Percentiles rank a stretch among this genome's conserved stretches.
These are phyloP conservation scores for Rhodosporidiobolus sp. DNA, from an alignment of 768 basidiomycete species.

Conservation along the genomic window DNA sequence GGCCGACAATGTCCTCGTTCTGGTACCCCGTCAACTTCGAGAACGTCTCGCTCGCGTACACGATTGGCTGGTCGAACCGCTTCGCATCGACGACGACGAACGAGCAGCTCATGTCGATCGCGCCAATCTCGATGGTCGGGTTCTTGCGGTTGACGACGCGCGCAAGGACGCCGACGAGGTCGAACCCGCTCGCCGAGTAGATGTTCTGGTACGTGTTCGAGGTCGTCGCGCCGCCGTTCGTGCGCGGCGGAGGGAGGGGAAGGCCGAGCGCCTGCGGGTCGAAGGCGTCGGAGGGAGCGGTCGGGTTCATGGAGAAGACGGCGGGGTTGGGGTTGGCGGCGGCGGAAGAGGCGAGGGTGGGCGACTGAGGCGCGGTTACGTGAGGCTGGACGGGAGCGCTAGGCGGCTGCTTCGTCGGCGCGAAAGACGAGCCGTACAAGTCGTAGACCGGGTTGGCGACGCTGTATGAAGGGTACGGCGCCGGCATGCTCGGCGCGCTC, in stretches of 20 bases:
- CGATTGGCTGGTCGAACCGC: conserved; percentile 75
- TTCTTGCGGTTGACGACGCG: conserved; percentile 70
- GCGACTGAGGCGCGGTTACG: no score
- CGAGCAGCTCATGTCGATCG: conserved; percentile 86
- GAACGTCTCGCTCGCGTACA: conserved; percentile 86
- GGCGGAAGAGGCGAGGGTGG: no score
- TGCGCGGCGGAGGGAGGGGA: conserved; percentile 5
- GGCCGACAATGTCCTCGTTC: conserved; percentile 67
- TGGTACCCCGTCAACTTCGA: conserved; percentile 54
- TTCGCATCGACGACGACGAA: conserved; percentile 86
- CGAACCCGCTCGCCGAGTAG: conserved; percentile 88
- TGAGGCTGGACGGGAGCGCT: no score
- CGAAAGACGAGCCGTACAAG: conserved; percentile 39
- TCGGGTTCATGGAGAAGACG: conserved; percentile 2
- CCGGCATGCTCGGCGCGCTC: neutral
- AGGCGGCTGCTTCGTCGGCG: neutral
- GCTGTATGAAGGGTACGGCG: conserved; percentile 17
- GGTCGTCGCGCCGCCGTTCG: neutral
- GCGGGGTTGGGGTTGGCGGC: neutral
- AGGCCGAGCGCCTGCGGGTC: conserved; percentile 37
- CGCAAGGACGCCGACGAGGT: conserved; percentile 75
- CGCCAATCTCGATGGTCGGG: conserved; percentile 74
- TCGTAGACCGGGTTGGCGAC: conserved; percentile 37
- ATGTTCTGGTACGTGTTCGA: conserved; percentile 47
- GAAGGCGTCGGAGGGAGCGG: conserved; percentile 28